A percentile compares a stretch with the other conserved stretches of the same genome.
Conservation (phyloP, 345 rosid species). For the Physaria fendleri region DNA sequence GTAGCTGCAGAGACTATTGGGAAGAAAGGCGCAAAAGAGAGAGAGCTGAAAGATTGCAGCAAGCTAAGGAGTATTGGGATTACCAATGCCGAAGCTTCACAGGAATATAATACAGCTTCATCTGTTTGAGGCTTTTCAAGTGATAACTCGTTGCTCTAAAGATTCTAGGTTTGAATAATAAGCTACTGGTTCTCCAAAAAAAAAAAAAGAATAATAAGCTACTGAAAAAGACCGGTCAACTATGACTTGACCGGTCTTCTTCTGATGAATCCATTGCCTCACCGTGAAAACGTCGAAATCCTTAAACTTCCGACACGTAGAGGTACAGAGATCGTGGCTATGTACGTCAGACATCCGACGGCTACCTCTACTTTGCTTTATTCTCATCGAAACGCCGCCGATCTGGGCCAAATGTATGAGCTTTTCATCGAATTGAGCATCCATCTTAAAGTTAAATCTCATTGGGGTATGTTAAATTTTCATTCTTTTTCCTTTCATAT, state of each 20-base stretch:
- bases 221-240: too few species aligned
- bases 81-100: conserved; percentile 57
- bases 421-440: conserved; percentile 91
- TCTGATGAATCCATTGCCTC: too few species aligned
- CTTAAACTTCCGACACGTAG: conserved; percentile 66
- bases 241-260: too few species aligned
- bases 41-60: conserved; percentile 60
- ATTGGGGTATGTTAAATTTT: conserved; percentile 79
- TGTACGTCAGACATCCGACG: conserved; percentile 80
- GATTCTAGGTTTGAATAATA: conserved; percentile 6
- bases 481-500: too few species aligned
- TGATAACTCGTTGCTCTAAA: background rate
- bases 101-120: conserved; percentile 39
- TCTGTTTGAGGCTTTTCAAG: background rate
- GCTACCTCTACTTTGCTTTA: conserved; percentile 82
- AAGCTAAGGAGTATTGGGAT: conserved; percentile 86
- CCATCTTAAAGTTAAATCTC: conserved; percentile 87
- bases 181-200: too few species aligned
- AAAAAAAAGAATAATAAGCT: too few species aligned
- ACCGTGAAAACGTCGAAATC: conserved; percentile 89
- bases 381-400: conserved; percentile 99
- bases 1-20: conserved; percentile 76
- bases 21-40: conserved; percentile 57
- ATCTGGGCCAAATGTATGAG: conserved; percentile 99
- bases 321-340: conserved; percentile 74